These are phyloP conservation scores for Hymenoscyphus albidus DNA, from an alignment of 2,329 filamentous ascomycete species.

Conservation along the genomic window DNA sequence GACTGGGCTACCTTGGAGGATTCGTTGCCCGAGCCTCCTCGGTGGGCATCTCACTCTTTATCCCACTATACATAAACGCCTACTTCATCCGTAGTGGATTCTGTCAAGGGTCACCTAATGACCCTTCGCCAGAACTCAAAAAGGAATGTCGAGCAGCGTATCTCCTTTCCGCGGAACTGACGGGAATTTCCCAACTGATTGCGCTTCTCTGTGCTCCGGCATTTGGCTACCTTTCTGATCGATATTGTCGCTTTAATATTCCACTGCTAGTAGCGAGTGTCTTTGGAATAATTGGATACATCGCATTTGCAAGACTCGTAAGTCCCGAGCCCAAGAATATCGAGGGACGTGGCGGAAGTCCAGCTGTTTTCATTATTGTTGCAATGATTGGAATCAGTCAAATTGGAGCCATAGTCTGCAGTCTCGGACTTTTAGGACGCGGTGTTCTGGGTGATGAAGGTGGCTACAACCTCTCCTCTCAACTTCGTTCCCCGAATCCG, in stretches of 20 bases:
- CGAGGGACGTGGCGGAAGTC: constrained; percentile 62
- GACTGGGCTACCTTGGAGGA: constrained; percentile 84
- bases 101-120: constrained; percentile 64
- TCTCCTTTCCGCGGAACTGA: constrained; percentile 79
- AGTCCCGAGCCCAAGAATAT: constrained; percentile 70
- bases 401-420: constrained; percentile 95
- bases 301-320: constrained; percentile 67
- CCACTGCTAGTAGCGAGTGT: constrained; percentile 70
- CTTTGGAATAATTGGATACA: constrained; percentile 75
- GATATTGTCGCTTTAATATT: constrained; percentile 61
- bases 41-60: constrained; percentile 91
- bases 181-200: constrained; percentile 82
- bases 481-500: constrained; percentile 20
- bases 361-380: constrained; percentile 70
- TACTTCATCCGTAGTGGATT: constrained; percentile 81
- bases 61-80: constrained; percentile 87
- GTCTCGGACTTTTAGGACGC: constrained; percentile 78
- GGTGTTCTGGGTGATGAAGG: constrained; percentile 61
- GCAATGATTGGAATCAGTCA: constrained; percentile 85
- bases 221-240: constrained; percentile 81
- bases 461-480: constrained; percentile 33
- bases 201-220: constrained; percentile 80
- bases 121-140: constrained; percentile 71
- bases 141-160: constrained; percentile 83
- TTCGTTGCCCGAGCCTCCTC: constrained; percentile 94